These are phyloP conservation scores for Brasenia schreberi DNA, from an alignment of 164 flowering plant genomes.

Conservation along the genomic window DNA sequence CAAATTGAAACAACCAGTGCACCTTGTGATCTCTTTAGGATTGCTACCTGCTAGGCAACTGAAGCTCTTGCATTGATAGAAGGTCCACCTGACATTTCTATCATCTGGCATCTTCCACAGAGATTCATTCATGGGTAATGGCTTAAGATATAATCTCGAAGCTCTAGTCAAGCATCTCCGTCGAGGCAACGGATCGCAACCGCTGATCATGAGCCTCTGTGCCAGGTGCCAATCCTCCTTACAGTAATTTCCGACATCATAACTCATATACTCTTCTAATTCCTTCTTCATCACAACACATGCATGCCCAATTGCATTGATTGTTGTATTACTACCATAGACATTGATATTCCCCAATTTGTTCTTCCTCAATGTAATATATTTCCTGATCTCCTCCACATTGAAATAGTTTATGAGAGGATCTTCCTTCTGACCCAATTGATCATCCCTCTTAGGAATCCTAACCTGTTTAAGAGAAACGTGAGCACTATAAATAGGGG, in stretches of 20 bases:
- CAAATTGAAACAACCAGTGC: slow-evolving; percentile 84
- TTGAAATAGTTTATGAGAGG: slow-evolving; percentile 44
- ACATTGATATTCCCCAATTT: slow-evolving; percentile 45
- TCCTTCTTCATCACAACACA: slow-evolving; percentile 71
- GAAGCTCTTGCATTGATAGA: slow-evolving; percentile 59
- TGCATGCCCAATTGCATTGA: slow-evolving; percentile 73
- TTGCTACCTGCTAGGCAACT: slow-evolving; percentile 57
- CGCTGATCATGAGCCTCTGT: slow-evolving; percentile 75
- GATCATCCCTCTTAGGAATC: slow-evolving; percentile 25
- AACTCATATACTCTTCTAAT: slow-evolving; percentile 78
- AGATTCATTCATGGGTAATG: slow-evolving; percentile 70
- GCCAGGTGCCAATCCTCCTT: slow-evolving; percentile 83
- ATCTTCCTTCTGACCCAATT: slow-evolving; percentile 27
- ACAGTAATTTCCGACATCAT: slow-evolving; percentile 83
- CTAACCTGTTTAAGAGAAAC: slow-evolving; percentile 68
- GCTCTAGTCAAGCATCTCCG: slow-evolving; percentile 77
- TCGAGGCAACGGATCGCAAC: slow-evolving; percentile 87
- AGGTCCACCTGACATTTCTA: slow-evolving; percentile 69
- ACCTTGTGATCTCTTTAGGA: slow-evolving; percentile 51
- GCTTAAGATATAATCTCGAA: slow-evolving; percentile 60
- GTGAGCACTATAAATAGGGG: slow-evolving; percentile 69
- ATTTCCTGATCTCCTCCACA: slow-evolving; percentile 75
- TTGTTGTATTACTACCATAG: slow-evolving; percentile 38
- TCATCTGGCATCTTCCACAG: slow-evolving; percentile 70
- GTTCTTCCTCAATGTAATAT: slow-evolving; percentile 60